A percentile compares a stretch with the other conserved stretches of the same genome.
Conservation (phyloP, 805 yeast species). For the Isabelozyma rhagii region DNA sequence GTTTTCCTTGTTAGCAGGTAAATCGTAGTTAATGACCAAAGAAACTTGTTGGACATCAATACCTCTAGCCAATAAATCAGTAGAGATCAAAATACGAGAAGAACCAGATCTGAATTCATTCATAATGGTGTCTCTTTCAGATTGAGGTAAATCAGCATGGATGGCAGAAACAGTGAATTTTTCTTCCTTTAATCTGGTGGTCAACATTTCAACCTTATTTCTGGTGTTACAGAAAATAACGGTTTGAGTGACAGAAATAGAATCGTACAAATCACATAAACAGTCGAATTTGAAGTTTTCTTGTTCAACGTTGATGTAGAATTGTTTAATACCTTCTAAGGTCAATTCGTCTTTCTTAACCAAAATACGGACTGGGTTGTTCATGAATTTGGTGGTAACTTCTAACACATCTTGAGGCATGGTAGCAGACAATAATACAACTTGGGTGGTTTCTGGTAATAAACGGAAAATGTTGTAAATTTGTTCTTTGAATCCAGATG, state of each 20-base stretch:
- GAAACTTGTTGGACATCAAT: slow-evolving; percentile 98
- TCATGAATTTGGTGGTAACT: slow-evolving; percentile 90
- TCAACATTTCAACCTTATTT: slow-evolving; percentile 86
- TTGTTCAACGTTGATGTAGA: slow-evolving; percentile 82
- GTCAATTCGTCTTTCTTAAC: slow-evolving; percentile 96
- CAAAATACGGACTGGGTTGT: slow-evolving; percentile 87
- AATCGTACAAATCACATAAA: slow-evolving; percentile 90
- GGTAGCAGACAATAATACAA: slow-evolving; percentile 92
- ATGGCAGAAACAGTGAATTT: slow-evolving; percentile 91
- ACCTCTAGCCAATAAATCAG: slow-evolving; percentile 97
- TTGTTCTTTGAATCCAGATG: slow-evolving; percentile 92
- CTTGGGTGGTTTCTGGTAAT: slow-evolving; percentile 88
- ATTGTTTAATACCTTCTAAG: slow-evolving; percentile 93
- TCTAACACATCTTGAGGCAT: slow-evolving; percentile 90
- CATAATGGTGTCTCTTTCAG: slow-evolving; percentile 91
- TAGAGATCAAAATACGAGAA: slow-evolving; percentile 86
- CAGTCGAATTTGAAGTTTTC: slow-evolving; percentile 96
- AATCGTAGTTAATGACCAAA: slow-evolving; percentile 88
- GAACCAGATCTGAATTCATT: slow-evolving; percentile 93
- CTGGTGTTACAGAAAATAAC: slow-evolving; percentile 97
- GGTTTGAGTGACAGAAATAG: slow-evolving; percentile 93
- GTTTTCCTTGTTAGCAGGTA: slow-evolving; percentile 87
- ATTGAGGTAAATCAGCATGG: slow-evolving; percentile 95
- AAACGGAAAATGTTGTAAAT: slow-evolving; percentile 89
- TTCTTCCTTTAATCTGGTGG: slow-evolving; percentile 67